phyloP scores from a whole-genome alignment of 805 yeast genomes.

The Tanozyma kutaoensis region DNA sequence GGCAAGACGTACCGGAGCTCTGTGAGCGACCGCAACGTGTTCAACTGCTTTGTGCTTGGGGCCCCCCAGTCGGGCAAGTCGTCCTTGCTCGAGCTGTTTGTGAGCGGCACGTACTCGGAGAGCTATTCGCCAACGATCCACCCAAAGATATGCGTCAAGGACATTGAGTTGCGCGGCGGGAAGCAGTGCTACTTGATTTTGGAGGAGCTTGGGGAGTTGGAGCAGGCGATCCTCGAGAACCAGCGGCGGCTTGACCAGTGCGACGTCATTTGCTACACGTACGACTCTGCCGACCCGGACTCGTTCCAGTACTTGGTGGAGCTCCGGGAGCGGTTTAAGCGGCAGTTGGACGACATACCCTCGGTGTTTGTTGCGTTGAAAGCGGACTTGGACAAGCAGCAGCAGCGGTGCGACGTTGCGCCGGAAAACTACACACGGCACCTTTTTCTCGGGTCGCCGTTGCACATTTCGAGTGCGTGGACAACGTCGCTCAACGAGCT shows the following conservation, averaged over 20 bases:
- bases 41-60: constrained; percentile 82
- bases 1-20: constrained; percentile 49
- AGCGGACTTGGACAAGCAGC: constrained; percentile 93
- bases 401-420: constrained; percentile 72
- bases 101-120: constrained; percentile 61
- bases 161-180: constrained; percentile 88
- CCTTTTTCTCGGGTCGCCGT: constrained; percentile 60
- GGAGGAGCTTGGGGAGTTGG: constrained; percentile 83
- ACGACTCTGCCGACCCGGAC: constrained; percentile 94
- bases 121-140: constrained; percentile 69
- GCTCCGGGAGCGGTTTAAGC: constrained; percentile 45
- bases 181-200: constrained; percentile 86
- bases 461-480: constrained; percentile 90
- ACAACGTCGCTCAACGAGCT: constrained; percentile 72
- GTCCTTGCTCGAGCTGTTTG: constrained; percentile 68
- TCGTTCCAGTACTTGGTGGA: constrained; percentile 76
- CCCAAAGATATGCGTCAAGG: constrained; percentile 77
- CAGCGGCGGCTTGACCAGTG: constrained; percentile 60
- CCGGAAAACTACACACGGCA: constrained; percentile 78
- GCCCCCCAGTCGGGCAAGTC: constrained; percentile 81
- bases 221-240: constrained; percentile 70
- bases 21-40: constrained; percentile 76
- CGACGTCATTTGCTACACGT: constrained; percentile 80
- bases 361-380: constrained; percentile 82
- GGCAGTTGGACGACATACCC: constrained; percentile 54